Evolutionary conservation across 2,329 filamentous ascomycete genomes (phyloP), one percentile per base, ranked within the genome.

Genomic region (Colletotrichum spinosum): DNA sequence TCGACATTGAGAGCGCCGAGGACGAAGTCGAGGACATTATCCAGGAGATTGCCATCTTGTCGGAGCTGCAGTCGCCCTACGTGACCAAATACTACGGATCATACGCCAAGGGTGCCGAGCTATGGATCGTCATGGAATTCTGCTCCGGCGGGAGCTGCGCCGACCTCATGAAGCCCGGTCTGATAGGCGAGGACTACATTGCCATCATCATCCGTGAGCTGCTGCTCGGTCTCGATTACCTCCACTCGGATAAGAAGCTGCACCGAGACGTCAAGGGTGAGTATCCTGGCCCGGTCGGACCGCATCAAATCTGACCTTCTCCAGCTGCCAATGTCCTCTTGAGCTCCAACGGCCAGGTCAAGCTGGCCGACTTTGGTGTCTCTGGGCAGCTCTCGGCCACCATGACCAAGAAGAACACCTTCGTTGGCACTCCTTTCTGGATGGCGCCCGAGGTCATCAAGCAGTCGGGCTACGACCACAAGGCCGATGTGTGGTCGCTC

Each of bases 61-160:
- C 96, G 38, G 95, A 97, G 79, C 88, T 99, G 70, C 93, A 97
- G 80, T 98, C 95, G 15, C 94, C 94, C 15, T 97, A 97, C 75
- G 95, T 98, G 68, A 99, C 96, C 44, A 96, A 97, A 78, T 99
- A 99, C 83, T 94, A 97, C 81, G 96, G 96, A 70, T 97, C 95
- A 61, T 98, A 96, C 75, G 89, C 97, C 71, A 97, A 97, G 75
- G 96, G 95, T 33, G 96, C 94, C 2, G 93, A 98, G 81, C 82
- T 99, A 73, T 99, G 96, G 96, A 99, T 99, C 72, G 94, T 98
- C 77, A 99, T 99, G 96, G 96, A 99, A 79, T 99, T 96, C 74
- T 99, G 96, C 79, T 94, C 95, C 1, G 96, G 96, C 25, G 96
- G 96, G 5, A 98, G 95, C 79, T 98, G 96, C 75, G 94, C 93